A percentile compares a stretch with the other conserved stretches of the same genome.
Conservation (phyloP, 106 monocot genomes). For the Phalaenopsis aphrodite region DNA sequence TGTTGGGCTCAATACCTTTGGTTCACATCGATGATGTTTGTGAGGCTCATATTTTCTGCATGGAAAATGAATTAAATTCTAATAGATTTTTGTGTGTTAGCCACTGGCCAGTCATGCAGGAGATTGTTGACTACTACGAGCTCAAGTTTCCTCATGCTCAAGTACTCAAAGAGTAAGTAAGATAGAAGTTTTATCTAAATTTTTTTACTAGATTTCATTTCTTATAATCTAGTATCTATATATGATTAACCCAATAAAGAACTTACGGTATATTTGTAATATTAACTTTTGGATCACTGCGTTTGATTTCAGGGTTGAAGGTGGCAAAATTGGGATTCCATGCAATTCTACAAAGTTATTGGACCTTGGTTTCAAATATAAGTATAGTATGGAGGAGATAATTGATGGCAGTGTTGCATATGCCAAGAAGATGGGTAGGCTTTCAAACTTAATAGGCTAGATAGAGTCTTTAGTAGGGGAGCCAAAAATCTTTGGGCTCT, state of each 20-base stretch:
- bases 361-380: not conserved
- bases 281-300: too few species aligned
- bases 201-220: too few species aligned
- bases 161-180: conserved; percentile 29
- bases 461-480: too few species aligned
- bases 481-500: too few species aligned
- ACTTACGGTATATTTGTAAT: too few species aligned
- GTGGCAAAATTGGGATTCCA: not conserved
- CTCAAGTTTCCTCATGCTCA: conserved; percentile 13
- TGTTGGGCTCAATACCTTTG: conserved; percentile 37
- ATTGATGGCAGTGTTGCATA: not conserved
- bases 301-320: not conserved
- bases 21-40: conserved; percentile 43
- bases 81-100: conserved; percentile 26
- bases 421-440: not conserved
- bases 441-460: too few species aligned
- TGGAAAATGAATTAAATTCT: too few species aligned
- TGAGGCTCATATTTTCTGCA: conserved; percentile 35
- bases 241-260: too few species aligned
- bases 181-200: too few species aligned
- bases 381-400: not conserved
- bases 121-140: conserved; percentile 17
- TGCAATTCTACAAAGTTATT: not conserved
- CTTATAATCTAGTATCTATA: too few species aligned
- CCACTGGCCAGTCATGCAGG: conserved; percentile 14